A percentile compares a stretch with the other conserved stretches of the same genome.
phyloP scores from a whole-genome alignment of 768 basidiomycete species.

The Xerocomellus intermedius region DNA sequence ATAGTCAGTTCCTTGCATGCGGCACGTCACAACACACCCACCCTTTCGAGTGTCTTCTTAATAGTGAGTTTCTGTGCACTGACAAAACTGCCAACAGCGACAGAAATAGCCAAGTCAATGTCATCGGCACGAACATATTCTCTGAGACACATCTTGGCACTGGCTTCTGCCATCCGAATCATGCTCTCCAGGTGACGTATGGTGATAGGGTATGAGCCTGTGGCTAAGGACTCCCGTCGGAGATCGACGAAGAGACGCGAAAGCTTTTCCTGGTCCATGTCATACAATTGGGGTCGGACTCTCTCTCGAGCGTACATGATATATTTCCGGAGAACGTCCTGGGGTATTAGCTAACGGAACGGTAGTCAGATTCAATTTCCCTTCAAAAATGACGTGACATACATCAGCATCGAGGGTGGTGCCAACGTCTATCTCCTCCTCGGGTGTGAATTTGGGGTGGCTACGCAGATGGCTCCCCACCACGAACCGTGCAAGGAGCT shows the following conservation, averaged over 20 bases:
- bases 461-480: slow-evolving; percentile 94
- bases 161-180: slow-evolving; percentile 99
- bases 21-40: slow-evolving; percentile 28
- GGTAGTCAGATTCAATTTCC: slow-evolving; percentile 9
- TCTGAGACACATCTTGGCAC: slow-evolving; percentile 96
- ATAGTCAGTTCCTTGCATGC: slow-evolving; percentile 11
- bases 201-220: slow-evolving; percentile 98
- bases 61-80: slow-evolving; percentile 97
- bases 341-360: slow-evolving; percentile 79
- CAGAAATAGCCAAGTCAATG: slow-evolving; percentile 95
- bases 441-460: slow-evolving; percentile 88
- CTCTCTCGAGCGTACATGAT: slow-evolving; percentile 98
- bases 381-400: slow-evolving; percentile 30
- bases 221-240: slow-evolving; percentile 92
- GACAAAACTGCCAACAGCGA: slow-evolving; percentile 93
- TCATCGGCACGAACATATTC: slow-evolving; percentile 96
- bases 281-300: slow-evolving; percentile 88
- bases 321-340: slow-evolving; percentile 94
- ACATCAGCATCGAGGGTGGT: slow-evolving; percentile 90
- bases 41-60: slow-evolving; percentile 95
- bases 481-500: slow-evolving; percentile 95
- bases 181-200: slow-evolving; percentile 97
- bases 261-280: slow-evolving; percentile 95
- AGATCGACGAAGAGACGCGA: slow-evolving; percentile 92
- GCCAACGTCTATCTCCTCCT: slow-evolving; percentile 93